These are phyloP conservation scores for Erysimum cheiranthoides DNA, from an alignment of 345 rosid genomes.

Conservation along the genomic window DNA sequence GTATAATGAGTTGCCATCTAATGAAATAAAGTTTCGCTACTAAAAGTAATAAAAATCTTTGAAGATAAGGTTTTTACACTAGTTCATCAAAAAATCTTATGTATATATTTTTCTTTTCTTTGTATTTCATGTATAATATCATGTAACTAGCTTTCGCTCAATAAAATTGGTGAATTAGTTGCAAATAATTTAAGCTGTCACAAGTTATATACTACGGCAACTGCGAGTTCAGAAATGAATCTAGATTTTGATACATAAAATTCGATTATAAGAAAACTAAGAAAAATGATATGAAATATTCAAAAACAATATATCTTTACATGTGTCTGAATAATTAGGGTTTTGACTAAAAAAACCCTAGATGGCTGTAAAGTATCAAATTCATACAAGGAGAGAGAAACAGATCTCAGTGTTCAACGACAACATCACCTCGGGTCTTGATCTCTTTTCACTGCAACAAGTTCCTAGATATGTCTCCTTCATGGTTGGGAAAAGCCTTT, in stretches of 20 bases:
- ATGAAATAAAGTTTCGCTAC: constrained; percentile 15
- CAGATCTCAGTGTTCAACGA: constrained; percentile 49
- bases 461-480: constrained; percentile 69
- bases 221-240: constrained; percentile 1
- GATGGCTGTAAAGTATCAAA: constrained; percentile 42
- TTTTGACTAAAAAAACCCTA: constrained; percentile 43
- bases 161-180: neutral
- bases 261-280: constrained; percentile 14
- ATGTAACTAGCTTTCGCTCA: constrained; percentile 20
- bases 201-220: neutral
- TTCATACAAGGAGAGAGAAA: constrained; percentile 18
- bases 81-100: constrained; percentile 5
- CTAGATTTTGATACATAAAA: constrained; percentile 16
- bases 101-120: neutral
- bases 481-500: constrained; percentile 10
- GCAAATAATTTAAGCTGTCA: constrained; percentile 10
- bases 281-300: constrained; percentile 16
- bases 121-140: constrained; percentile 16
- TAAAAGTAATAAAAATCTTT: constrained; percentile 3
- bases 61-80: constrained; percentile 16
- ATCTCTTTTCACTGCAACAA: constrained; percentile 58
- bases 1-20: constrained; percentile 21
- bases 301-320: neutral
- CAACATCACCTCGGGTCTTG: constrained; percentile 67
- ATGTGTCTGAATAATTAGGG: constrained; percentile 45